These are phyloP conservation scores for Musa acuminata DNA, from an alignment of 176 grass and related monocot species.

Conservation along the genomic window DNA sequence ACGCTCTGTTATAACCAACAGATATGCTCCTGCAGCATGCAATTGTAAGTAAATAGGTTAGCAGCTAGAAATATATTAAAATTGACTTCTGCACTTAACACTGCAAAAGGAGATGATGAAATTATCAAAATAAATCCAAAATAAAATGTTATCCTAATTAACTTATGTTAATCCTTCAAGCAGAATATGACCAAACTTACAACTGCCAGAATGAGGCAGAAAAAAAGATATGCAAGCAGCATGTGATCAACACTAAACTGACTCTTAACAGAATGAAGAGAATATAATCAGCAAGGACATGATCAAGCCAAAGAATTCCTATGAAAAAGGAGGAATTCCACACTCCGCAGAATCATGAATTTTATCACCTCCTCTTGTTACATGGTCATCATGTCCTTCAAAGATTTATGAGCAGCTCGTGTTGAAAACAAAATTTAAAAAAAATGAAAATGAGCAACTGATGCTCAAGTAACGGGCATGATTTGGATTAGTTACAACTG, in stretches of 20 bases:
- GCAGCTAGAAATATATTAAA: neutral
- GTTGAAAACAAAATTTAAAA: too few species aligned
- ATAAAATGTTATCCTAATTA: too few species aligned
- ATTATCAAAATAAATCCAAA: neutral
- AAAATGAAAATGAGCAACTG: too few species aligned
- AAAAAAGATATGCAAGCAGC: neutral
- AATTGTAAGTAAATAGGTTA: neutral
- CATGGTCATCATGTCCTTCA: too few species aligned
- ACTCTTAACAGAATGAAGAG: neutral
- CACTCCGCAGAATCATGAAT: too few species aligned
- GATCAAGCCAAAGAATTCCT: too few species aligned
- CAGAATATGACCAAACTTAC: neutral
- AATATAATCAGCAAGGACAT: neutral
- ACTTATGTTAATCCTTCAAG: neutral
- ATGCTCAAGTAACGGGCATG: too few species aligned
- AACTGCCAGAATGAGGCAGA: neutral
- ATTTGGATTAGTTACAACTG: too few species aligned
- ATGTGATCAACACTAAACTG: neutral
- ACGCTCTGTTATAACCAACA: slow-evolving; percentile 68
- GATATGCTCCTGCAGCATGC: slow-evolving; percentile 50
- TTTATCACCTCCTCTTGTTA: too few species aligned
- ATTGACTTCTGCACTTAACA: neutral
- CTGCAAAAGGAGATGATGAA: neutral
- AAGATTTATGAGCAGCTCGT: too few species aligned
- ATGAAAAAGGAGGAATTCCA: too few species aligned